Evolutionary conservation across 768 basidiomycete species (phyloP).

Genomic region (Vararia minispora): DNA sequence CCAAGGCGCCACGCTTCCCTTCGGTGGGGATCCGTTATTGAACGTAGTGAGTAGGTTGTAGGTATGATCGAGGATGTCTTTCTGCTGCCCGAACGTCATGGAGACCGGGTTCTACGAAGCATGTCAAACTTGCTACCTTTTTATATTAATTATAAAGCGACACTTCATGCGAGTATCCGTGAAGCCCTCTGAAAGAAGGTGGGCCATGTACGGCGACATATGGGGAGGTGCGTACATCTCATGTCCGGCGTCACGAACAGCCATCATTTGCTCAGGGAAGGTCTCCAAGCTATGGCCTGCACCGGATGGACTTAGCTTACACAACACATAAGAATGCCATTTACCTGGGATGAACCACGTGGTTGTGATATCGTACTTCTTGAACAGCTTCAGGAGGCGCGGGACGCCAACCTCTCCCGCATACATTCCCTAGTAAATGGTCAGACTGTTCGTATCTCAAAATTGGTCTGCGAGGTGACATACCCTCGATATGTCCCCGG

Average conservation of each 20-base stretch:
- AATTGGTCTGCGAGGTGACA: not conserved
- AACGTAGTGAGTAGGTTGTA: conserved; percentile 55
- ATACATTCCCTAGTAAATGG: conserved; percentile 41
- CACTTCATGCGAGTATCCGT: conserved; percentile 65
- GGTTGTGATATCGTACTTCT: conserved; percentile 55
- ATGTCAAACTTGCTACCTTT: not conserved
- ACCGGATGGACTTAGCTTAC: not conserved
- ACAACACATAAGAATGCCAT: not conserved
- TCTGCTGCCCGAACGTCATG: conserved; percentile 56
- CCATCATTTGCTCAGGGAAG: conserved; percentile 59
- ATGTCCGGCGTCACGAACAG: conserved; percentile 61
- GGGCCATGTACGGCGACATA: not conserved
- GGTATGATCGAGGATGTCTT: conserved; percentile 58
- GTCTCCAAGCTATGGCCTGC: conserved; percentile 64
- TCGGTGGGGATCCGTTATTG: conserved; percentile 46
- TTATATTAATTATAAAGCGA: not conserved
- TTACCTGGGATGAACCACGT: conserved; percentile 71
- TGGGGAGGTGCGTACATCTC: conserved; percentile 36
- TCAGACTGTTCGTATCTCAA: not conserved
- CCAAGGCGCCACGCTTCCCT: conserved; percentile 66
- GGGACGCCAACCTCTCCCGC: conserved; percentile 67
- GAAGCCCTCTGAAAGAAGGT: conserved; percentile 36
- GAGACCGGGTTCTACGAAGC: conserved; percentile 41
- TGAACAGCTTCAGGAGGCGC: conserved; percentile 59
- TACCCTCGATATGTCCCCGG: conserved; percentile 56